phyloP scores from a whole-genome alignment of 805 yeast genomes.

The Hagleromyces aurorensis region DNA sequence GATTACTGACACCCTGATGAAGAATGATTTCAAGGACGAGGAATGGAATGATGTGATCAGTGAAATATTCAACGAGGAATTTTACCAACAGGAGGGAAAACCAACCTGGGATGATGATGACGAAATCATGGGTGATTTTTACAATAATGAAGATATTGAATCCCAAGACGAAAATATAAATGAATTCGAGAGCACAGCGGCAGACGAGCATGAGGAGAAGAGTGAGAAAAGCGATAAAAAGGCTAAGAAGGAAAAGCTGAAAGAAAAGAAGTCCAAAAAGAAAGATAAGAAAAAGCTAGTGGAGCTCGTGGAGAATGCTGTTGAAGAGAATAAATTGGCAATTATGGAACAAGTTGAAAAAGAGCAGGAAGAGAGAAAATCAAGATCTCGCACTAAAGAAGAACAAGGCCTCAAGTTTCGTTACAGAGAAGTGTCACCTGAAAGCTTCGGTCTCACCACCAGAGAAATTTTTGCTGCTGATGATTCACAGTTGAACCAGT shows the following conservation, averaged over 20 bases:
- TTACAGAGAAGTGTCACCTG: conserved; percentile 94
- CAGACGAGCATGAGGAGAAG: conserved; percentile 15
- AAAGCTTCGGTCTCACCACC: conserved; percentile 75
- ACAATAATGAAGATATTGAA: conserved; percentile 36
- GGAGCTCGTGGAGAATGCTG: conserved; percentile 66
- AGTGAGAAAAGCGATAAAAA: conserved; percentile 33
- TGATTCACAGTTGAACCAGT: conserved; percentile 76
- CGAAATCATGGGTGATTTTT: conserved; percentile 40
- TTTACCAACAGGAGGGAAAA: conserved; percentile 51
- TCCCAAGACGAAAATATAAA: conserved; percentile 29
- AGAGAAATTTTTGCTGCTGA: conserved; percentile 87
- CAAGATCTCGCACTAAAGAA: conserved; percentile 44
- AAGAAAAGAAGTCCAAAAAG: conserved; percentile 50
- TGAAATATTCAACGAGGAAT: conserved; percentile 79
- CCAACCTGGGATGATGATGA: conserved; percentile 65
- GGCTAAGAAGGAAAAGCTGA: conserved; percentile 39
- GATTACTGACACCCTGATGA: conserved; percentile 67
- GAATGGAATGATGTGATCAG: conserved; percentile 89
- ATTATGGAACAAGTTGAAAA: conserved; percentile 63
- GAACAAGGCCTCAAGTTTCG: conserved; percentile 53
- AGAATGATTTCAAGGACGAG: conserved; percentile 80
- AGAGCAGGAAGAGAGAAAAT: conserved; percentile 43
- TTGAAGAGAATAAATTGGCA: conserved; percentile 62
- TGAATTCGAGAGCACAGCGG: conserved; percentile 18
- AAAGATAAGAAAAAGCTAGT: conserved; percentile 54